Base-by-base conservation (phyloP, 176 grass and related monocot species). In the Puccinellia tenuiflora region DNA sequence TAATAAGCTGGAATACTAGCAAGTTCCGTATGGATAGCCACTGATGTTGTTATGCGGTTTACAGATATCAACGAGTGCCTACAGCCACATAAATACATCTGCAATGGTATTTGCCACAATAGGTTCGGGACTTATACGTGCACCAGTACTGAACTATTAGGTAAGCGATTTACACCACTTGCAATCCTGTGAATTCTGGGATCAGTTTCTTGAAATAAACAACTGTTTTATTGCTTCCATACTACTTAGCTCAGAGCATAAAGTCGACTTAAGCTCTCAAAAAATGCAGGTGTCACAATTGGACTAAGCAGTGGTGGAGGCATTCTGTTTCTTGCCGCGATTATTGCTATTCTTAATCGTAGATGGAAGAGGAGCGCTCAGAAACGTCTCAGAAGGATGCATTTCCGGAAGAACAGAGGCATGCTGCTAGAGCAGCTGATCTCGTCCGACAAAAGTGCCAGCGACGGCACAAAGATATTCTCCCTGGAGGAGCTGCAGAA, bases 331-430 rank as follows among this genome's bases (percentile, higher is more conserved):
- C 51, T 85, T 72, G 53, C n/a, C 0, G 65, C 37, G 5, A 42
- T 85, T 22, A 4, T 18, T 28, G 30, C 3, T 3, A 2, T 84
- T 39, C 31, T 84, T 6, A 21, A 4, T 13, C 22, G 48, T 3
- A 85, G 40, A 72, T 62, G 75, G 64, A 79, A 79, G 3, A 71
- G 52, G 0, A 3, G 0, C 1, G 2, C 20, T 12, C 76, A 79
- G 6, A 72, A 62, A 4, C 52, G 4, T 0, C 4, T 61, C 0
- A 26, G 76, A n/a, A 79, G 2, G 12, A 60, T 0, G 38, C 29
- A 72, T 12, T 85, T 85, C 4, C 65, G 10, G 0, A 85, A 79
- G 15, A 85, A 85, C 40, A 85, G 29, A 79, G 84, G 84, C 1
- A 71, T 85, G 21, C 52, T 85, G 15, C 84, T 85, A 22, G 65